phyloP scores from a whole-genome alignment of 2,329 filamentous ascomycete genomes.

The Teratosphaeria viscida region DNA sequence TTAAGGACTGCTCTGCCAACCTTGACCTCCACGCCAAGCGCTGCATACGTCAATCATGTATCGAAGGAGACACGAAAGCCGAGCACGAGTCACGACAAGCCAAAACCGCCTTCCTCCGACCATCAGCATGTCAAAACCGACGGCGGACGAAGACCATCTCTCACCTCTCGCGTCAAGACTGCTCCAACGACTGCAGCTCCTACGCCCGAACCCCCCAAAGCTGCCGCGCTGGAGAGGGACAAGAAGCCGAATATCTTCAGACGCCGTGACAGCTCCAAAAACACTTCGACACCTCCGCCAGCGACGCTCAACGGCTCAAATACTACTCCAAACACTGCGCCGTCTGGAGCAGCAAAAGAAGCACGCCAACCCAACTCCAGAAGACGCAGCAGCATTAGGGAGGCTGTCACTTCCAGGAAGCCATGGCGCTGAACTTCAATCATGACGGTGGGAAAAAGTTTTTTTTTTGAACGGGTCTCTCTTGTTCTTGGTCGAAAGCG shows the following conservation, averaged over 20 bases:
- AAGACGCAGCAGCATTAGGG: slow-evolving; percentile 9
- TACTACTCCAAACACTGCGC: neutral
- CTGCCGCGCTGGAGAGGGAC: neutral
- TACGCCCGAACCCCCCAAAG: neutral
- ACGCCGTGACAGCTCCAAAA: slow-evolving; percentile 5
- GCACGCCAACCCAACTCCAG: neutral
- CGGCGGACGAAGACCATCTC: slow-evolving; percentile 1
- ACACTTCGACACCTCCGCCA: neutral
- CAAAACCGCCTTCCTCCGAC: neutral
- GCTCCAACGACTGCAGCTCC: slow-evolving; percentile 1
- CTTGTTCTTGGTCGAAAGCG: neutral
- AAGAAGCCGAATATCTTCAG: slow-evolving; percentile 4
- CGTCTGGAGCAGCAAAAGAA: neutral
- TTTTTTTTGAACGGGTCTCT: neutral
- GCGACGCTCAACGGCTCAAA: neutral
- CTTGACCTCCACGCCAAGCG: slow-evolving; percentile 13
- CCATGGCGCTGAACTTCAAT: slow-evolving; percentile 5
- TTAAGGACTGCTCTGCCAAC: slow-evolving; percentile 14
- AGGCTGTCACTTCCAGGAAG: slow-evolving; percentile 5
- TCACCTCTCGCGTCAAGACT: slow-evolving; percentile 2
- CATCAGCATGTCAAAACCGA: neutral
- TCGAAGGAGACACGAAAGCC: slow-evolving; percentile 7
- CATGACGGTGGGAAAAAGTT: neutral
- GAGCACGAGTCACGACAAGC: slow-evolving; percentile 3
- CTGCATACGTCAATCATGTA: slow-evolving; percentile 8